Evolutionary conservation across 257 asterid species (phyloP), one percentile per base, ranked within the genome.

Genomic region (Buddleja alternifolia): DNA sequence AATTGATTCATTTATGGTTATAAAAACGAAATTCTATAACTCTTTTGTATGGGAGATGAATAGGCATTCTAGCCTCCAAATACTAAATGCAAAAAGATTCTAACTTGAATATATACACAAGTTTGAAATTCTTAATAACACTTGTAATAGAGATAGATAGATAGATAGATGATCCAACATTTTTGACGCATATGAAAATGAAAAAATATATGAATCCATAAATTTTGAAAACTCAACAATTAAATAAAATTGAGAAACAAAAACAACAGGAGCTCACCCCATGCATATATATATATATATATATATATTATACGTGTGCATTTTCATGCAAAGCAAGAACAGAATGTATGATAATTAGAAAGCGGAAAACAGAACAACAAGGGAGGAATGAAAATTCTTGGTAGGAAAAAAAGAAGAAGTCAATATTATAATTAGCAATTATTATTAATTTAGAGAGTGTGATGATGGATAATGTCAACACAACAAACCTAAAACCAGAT

Each of bases 401-500:
- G n/a, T n/a, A n/a, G n/a, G n/a, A n/a, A n/a, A n/a, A n/a, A n/a
- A n/a, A n/a, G n/a, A n/a, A n/a, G n/a, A n/a, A 29, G 34, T 29
- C 3, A 29, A 29, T 29, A 29, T 29, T 29, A n/a, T n/a, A n/a
- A n/a, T 14, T 8, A 42, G 58, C 56, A 56, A 37, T 54, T 7
- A 36, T 23, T 62, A 29, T 29, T 1, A 29, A 29, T 29, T 29
- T 29, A 29, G 2, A n/a, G n/a, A n/a, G n/a, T n/a, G n/a, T n/a
- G n/a, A n/a, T n/a, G n/a, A n/a, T 55, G 36, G 47, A 32, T 9
- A 65, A 32, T 15, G 56, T 29, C 67, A 59, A 51, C 6, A 21
- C 29, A 45, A 66, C 70, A 36, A 70, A 74, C 81, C 83, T 69
- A 72, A 41, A 34, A 45, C 37, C n/a, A n/a, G n/a, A n/a, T n/a